Conservation (phyloP, 768 basidiomycete genomes). For the Naematelia encephala region DNA sequence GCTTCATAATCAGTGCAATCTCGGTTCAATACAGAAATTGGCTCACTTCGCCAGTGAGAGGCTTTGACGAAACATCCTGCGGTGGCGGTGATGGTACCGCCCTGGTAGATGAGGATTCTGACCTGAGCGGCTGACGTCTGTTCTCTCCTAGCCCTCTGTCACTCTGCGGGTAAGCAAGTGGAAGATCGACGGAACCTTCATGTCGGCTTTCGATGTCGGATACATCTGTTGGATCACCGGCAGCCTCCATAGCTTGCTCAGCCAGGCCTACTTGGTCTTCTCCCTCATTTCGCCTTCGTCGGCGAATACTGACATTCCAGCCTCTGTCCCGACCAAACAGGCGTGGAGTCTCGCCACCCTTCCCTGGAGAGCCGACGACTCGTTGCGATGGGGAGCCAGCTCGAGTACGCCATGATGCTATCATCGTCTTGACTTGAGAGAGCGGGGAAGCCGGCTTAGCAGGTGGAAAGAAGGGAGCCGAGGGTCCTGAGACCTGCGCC, state of each 20-base stretch:
- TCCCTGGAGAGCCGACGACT: conserved; percentile 22
- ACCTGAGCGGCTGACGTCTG: background rate
- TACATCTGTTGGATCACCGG: background rate
- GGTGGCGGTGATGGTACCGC: background rate
- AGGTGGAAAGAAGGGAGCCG: conserved; percentile 12
- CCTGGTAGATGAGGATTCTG: background rate
- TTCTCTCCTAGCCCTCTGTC: background rate
- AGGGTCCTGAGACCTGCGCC: conserved; percentile 1
- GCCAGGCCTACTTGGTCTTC: conserved; percentile 23
- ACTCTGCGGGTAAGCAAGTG: background rate
- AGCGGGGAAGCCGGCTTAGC: conserved; percentile 30
- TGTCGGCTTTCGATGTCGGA: background rate
- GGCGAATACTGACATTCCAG: conserved; percentile 41
- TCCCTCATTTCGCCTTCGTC: conserved; percentile 25
- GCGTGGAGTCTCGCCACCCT: conserved; percentile 8
- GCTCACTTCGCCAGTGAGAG: conserved; percentile 12
- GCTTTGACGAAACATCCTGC: background rate
- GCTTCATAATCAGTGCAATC: conserved; percentile 55
- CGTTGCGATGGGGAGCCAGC: conserved; percentile 31
- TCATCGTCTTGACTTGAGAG: conserved; percentile 29
- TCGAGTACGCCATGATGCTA: conserved; percentile 37
- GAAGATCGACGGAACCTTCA: background rate
- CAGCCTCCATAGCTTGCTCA: conserved; percentile 22
- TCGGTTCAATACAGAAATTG: background rate
- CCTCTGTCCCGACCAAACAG: conserved; percentile 23